These are phyloP conservation scores for Pholiota conissans DNA, from an alignment of 768 basidiomycete genomes.

Conservation along the genomic window DNA sequence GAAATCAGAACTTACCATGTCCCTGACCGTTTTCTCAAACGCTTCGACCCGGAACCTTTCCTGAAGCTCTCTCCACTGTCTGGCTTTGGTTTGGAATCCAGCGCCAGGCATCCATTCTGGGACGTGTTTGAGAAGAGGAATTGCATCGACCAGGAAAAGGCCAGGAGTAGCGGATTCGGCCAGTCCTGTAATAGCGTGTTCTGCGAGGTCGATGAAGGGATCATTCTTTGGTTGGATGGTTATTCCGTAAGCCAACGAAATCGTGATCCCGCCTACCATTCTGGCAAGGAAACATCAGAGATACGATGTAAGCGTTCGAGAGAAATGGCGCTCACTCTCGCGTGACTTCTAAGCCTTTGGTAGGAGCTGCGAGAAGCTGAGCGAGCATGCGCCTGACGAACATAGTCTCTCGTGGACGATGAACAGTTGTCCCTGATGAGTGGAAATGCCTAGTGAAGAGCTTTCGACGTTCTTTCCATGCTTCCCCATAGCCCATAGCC, in stretches of 20 bases:
- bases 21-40: constrained; percentile 29
- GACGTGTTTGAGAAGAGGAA: constrained; percentile 36
- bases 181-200: constrained; percentile 21
- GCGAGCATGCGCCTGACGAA: constrained; percentile 16
- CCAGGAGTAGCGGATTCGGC: constrained; percentile 25
- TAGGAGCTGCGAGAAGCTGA: constrained; percentile 8
- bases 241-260: constrained; percentile 31
- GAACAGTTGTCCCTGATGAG: constrained; percentile 6
- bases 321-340: constrained; percentile 1
- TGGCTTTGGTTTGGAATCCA: constrained; percentile 43
- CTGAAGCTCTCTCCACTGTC: constrained; percentile 31
- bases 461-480: constrained; percentile 22
- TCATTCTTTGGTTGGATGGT: constrained; percentile 28
- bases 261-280: constrained; percentile 26
- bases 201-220: constrained; percentile 28
- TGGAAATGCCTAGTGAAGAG: constrained; percentile 23
- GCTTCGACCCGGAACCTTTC: constrained; percentile 35
- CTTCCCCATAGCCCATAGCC: constrained; percentile 19
- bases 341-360: constrained; percentile 3
- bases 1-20: constrained; percentile 24
- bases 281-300: constrained; percentile 6
- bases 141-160: constrained; percentile 29
- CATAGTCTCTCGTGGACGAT: constrained; percentile 14
- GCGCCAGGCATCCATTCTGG: constrained; percentile 50
- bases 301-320: background rate